Conservation (phyloP, 108 stramenopile genomes). For the Schizochytrium sp. region DNA sequence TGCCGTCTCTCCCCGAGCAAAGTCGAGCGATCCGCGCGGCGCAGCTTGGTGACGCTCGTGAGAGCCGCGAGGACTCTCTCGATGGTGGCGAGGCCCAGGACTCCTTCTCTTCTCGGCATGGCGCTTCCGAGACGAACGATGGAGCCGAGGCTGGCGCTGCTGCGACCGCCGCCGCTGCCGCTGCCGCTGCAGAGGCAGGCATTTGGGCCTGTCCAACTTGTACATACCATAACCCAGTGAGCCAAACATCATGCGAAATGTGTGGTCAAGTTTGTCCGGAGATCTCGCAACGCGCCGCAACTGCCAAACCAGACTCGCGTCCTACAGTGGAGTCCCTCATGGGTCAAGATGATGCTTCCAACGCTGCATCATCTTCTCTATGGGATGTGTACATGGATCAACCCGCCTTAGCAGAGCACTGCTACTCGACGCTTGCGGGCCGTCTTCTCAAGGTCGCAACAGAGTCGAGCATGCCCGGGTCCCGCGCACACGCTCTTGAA, state of each 20-base stretch:
- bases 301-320: background rate
- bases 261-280: slow-evolving; percentile 1
- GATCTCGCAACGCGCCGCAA: background rate
- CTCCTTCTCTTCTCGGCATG: background rate
- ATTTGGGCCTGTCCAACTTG: slow-evolving; percentile 14
- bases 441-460: background rate
- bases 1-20: background rate
- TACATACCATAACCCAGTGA: slow-evolving; percentile 9
- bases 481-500: background rate
- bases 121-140: background rate
- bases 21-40: background rate
- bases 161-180: background rate
- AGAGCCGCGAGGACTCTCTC: background rate
- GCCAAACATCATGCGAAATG: background rate
- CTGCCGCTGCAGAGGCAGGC: background rate
- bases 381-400: background rate
- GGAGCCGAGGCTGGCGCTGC: background rate
- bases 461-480: background rate
- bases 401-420: background rate
- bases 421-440: background rate
- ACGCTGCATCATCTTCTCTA: background rate
- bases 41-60: background rate
- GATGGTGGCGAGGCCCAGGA: background rate
- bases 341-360: background rate
- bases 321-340: background rate